These are phyloP conservation scores for Plectosphaerella sp. DNA, from an alignment of 2,329 filamentous ascomycete genomes.

Conservation along the genomic window DNA sequence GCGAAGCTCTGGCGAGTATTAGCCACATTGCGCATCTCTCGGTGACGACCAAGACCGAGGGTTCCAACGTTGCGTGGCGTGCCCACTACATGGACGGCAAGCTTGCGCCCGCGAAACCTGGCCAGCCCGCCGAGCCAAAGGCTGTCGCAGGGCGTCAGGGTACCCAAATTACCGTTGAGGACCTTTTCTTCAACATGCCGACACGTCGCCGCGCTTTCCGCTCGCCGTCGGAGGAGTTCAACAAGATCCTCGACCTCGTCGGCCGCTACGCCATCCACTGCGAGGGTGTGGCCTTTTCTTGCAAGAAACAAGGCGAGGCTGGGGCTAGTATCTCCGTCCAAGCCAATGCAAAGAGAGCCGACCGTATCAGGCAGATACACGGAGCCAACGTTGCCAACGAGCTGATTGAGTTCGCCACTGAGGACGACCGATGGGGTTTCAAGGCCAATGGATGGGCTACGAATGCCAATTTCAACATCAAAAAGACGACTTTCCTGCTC, in stretches of 20 bases:
- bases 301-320: constrained; percentile 91
- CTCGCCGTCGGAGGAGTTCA: constrained; percentile 89
- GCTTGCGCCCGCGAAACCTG: constrained; percentile 78
- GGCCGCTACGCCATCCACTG: constrained; percentile 93
- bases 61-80: constrained; percentile 85
- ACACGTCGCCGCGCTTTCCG: constrained; percentile 85
- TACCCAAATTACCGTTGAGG: constrained; percentile 94
- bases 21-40: constrained; percentile 96
- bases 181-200: constrained; percentile 94
- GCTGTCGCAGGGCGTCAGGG: constrained; percentile 82
- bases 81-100: constrained; percentile 83
- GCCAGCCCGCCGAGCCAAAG: constrained; percentile 80
- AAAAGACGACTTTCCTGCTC: constrained; percentile 79
- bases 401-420: constrained; percentile 68
- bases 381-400: constrained; percentile 83
- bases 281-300: constrained; percentile 85
- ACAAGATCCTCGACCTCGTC: constrained; percentile 94
- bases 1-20: constrained; percentile 93
- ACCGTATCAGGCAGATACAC: constrained; percentile 88
- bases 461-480: constrained; percentile 92
- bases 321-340: constrained; percentile 78
- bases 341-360: constrained; percentile 64
- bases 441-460: constrained; percentile 76
- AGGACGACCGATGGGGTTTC: constrained; percentile 79
- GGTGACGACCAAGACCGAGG: constrained; percentile 88